phyloP scores from a whole-genome alignment of 345 rosid genomes.

The Nasturtium officinale region DNA sequence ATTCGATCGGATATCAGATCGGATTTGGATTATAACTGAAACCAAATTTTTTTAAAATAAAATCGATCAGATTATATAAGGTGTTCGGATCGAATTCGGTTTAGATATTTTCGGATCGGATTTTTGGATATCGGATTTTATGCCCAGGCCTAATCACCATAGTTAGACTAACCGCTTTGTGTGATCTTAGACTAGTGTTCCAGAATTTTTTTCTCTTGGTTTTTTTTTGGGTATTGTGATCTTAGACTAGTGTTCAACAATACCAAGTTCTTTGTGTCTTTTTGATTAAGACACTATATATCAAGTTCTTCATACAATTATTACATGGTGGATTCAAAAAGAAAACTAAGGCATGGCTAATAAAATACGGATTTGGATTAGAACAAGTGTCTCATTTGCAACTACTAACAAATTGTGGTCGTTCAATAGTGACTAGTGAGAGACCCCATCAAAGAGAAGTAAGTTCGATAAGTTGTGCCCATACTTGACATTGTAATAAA shows the following conservation, averaged over 20 bases:
- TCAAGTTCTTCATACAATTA: neutral
- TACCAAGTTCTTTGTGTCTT: too few species aligned
- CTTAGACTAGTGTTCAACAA: neutral
- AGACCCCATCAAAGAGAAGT: constrained; percentile 32
- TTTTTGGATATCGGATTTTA: too few species aligned
- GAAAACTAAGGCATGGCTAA: neutral
- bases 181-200: neutral
- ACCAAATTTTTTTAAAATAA: too few species aligned
- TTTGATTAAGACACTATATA: neutral
- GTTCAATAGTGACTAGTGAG: constrained; percentile 18
- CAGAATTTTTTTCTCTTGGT: too few species aligned
- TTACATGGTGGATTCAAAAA: neutral
- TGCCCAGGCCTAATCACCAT: too few species aligned
- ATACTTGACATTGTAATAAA: constrained; percentile 37
- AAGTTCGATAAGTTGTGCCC: constrained; percentile 36
- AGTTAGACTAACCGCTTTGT: too few species aligned
- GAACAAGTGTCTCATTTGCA: constrained; percentile 30
- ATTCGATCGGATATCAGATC: too few species aligned
- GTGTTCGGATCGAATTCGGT: too few species aligned
- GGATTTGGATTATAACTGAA: too few species aligned
- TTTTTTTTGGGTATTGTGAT: neutral
- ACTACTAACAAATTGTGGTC: constrained; percentile 17
- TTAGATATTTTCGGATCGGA: too few species aligned
- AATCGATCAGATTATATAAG: too few species aligned
- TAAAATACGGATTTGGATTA: constrained; percentile 8